A percentile compares a stretch with the other conserved stretches of the same genome.
phyloP scores from a whole-genome alignment of 306 rosid species.

The Prosopis cineraria region DNA sequence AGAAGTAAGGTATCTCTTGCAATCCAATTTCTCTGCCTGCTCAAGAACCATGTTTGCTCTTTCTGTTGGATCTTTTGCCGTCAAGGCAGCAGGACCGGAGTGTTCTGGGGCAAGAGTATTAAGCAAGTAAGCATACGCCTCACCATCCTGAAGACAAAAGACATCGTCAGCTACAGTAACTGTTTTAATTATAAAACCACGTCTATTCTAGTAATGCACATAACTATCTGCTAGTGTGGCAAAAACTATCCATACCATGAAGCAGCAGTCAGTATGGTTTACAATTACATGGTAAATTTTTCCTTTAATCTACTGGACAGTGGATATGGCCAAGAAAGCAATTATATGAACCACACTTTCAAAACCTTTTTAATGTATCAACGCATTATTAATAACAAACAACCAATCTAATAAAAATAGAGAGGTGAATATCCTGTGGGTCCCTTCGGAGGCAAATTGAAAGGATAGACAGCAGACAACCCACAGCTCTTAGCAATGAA shows the following conservation, averaged over 20 bases:
- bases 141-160: conserved; percentile 81
- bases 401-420: not conserved
- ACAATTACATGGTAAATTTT: conserved; percentile 13
- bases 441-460: not conserved
- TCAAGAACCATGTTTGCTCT: conserved; percentile 93
- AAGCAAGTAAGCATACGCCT: conserved; percentile 94
- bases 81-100: conserved; percentile 69
- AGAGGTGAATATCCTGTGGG: not conserved
- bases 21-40: conserved; percentile 90
- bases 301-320: conserved; percentile 14
- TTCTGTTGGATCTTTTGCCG: conserved; percentile 68
- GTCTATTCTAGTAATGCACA: not conserved
- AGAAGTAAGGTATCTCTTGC: conserved; percentile 92
- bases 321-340: conserved; percentile 27
- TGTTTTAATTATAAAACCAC: conserved; percentile 24
- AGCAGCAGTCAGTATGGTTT: conserved; percentile 27
- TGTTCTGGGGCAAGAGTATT: conserved; percentile 94
- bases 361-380: conserved; percentile 15
- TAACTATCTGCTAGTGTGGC: not conserved
- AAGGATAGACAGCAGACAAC: not conserved
- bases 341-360: conserved; percentile 24
- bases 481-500: not conserved
- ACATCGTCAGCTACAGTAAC: conserved; percentile 21
- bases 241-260: conserved; percentile 12
- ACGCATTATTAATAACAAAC: not conserved